A percentile compares a stretch with the other conserved stretches of the same genome.
Conservation (phyloP, 257 asterid genomes). For the Solanum etuberosum region DNA sequence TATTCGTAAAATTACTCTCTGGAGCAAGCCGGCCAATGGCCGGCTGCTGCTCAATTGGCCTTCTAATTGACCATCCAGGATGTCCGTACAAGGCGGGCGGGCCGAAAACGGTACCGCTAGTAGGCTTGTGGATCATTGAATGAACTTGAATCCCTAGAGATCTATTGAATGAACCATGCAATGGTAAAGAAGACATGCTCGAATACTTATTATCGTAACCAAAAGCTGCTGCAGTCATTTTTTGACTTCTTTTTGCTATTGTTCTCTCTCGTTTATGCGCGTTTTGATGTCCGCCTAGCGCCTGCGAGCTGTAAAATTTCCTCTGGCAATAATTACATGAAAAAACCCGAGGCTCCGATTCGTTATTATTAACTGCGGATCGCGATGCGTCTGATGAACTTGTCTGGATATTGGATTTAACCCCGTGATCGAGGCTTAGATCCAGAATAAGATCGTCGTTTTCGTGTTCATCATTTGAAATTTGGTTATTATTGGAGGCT, state of each 20-base stretch:
- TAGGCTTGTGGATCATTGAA: constrained; percentile 63
- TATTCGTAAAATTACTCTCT: constrained; percentile 9
- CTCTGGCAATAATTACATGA: constrained; percentile 84
- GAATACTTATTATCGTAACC: constrained; percentile 14
- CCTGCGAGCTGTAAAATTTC: constrained; percentile 87
- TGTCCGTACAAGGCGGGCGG: constrained; percentile 17
- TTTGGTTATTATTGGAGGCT: not conserved
- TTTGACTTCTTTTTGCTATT: constrained; percentile 49
- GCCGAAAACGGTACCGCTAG: not conserved
- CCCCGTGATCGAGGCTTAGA: constrained; percentile 31
- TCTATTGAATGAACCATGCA: constrained; percentile 49
- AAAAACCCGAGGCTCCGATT: constrained; percentile 38
- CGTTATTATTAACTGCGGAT: not conserved
- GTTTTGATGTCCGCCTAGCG: constrained; percentile 92
- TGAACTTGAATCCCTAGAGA: constrained; percentile 54
- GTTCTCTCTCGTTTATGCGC: constrained; percentile 89
- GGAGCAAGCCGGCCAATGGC: constrained; percentile 34
- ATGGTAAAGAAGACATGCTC: constrained; percentile 57
- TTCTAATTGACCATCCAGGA: constrained; percentile 30
- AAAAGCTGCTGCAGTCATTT: not conserved
- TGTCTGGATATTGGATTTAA: not conserved
- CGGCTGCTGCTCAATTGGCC: constrained; percentile 41
- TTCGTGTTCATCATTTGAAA: not conserved
- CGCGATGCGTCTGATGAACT: not conserved
- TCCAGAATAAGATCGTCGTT: constrained; percentile 26